Percentiles rank a stretch among this genome's conserved stretches.
Conservation (phyloP, 768 basidiomycete species). For the Naganishia friedmannii region DNA sequence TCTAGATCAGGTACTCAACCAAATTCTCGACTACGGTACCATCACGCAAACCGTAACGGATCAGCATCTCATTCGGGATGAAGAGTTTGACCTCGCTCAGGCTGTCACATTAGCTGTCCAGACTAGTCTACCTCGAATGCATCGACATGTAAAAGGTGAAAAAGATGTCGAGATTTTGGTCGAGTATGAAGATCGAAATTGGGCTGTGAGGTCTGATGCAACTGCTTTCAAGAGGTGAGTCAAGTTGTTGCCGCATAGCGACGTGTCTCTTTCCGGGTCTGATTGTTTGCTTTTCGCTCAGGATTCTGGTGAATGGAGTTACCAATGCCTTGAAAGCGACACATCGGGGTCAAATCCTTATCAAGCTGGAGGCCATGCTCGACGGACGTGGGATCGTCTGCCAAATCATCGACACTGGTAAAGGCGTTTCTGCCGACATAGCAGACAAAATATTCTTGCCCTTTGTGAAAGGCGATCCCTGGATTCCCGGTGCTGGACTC, state of each 20-base stretch:
- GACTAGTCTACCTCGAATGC: conserved; percentile 2
- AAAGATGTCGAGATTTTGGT: not conserved
- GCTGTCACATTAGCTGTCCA: not conserved
- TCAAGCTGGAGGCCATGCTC: conserved; percentile 19
- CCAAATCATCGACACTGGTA: conserved; percentile 35
- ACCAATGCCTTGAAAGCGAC: conserved; percentile 39
- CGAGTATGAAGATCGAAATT: conserved; percentile 4
- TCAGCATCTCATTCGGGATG: not conserved
- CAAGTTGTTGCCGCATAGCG: not conserved
- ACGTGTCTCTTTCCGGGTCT: not conserved
- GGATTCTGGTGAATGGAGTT: conserved; percentile 43
- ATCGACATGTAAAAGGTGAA: not conserved
- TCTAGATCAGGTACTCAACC: conserved; percentile 33
- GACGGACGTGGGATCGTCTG: conserved; percentile 13
- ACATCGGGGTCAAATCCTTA: conserved; percentile 27
- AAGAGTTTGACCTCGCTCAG: conserved; percentile 9
- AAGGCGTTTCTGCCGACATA: conserved; percentile 34
- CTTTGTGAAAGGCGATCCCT: conserved; percentile 40
- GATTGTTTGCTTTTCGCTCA: conserved; percentile 11
- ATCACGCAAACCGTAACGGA: conserved; percentile 8
- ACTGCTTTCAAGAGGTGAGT: conserved; percentile 13
- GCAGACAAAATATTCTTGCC: conserved; percentile 36
- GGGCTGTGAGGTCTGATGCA: conserved; percentile 6
- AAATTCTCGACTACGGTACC: conserved; percentile 35
- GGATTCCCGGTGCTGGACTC: conserved; percentile 41